A percentile compares a stretch with the other conserved stretches of the same genome.
Conservation (phyloP, 495 filamentous ascomycete genomes). For the Penicillium coprophilum region DNA sequence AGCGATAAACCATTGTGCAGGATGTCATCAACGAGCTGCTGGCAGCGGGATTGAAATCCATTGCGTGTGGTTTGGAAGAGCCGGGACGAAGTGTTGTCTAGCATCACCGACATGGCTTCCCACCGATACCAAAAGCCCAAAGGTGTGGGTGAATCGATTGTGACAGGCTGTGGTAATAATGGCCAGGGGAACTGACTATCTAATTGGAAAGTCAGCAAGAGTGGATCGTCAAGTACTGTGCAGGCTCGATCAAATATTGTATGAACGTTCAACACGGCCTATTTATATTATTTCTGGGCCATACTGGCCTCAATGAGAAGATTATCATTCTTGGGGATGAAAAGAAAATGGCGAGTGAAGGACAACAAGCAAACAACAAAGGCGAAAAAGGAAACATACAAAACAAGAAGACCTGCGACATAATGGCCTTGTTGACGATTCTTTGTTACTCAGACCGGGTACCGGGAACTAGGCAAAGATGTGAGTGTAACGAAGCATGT, state of each 20-base stretch:
- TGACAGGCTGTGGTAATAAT: neutral
- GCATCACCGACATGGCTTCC: neutral
- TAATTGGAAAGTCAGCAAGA: neutral
- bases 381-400: neutral
- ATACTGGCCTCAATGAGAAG: neutral
- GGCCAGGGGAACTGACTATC: neutral
- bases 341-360: neutral
- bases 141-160: neutral
- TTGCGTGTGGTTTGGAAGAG: neutral
- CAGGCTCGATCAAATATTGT: neutral
- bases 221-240: neutral
- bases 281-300: neutral
- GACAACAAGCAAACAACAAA: neutral
- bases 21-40: neutral
- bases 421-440: neutral
- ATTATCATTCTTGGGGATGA: neutral
- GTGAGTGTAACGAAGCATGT: neutral
- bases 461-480: neutral
- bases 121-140: neutral
- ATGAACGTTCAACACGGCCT: neutral
- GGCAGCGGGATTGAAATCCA: neutral
- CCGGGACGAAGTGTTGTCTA: neutral
- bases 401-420: neutral
- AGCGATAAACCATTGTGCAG: neutral
- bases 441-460: neutral